Base-by-base conservation (phyloP, 192 early-diverging fungal genomes). In the Cetraspora pellucida region DNA sequence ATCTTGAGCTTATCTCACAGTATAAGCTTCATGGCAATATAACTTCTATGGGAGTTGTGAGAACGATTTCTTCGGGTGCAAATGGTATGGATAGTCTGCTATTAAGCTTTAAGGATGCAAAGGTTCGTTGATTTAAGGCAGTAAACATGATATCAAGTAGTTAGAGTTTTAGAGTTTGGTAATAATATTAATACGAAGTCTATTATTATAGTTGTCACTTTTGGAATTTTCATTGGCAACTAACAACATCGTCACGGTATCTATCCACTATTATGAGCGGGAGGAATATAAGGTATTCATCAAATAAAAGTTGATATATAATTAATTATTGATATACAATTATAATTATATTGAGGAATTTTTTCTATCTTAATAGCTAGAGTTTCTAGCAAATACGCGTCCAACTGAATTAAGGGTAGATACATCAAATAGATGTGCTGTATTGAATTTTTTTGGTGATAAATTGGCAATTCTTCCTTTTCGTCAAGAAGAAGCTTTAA, bases 251-350 rank as follows among this genome's bases (percentile, higher is more conserved):
- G 89, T 93, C 1, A 99, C 97, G 3, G 94, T 98, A 25, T 98
- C 96, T 11, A 91, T 99, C 21, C 97, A 99, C 83, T 96, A 93
- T 80, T 99, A 97, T 81, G 97, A 99, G 81, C 87, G 94, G 44
- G 97, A 97, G 60, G 90, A 93, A 72, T 91, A 94, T 68, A 92
- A 92, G 87, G 90, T 91, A 84, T 43, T 69, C 58, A 14, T 44
- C 21, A 19, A 21, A 57, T 70, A 14, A 49, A 59, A 23, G 28
- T 9, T 19, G 11, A 27, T 66, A 0, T 28, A 5, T 55, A 10
- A n/a, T 64, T 8, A 19, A 4, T 31, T 17, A 54, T 19, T 54
- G 13, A 13, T 19, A 54, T 10, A 17, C 57, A 2, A 37, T 59
- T 21, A 43, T 30, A 64, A 58, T 19, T 6, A 64, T 45, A 25